Conservation (phyloP, 495 filamentous ascomycete species). For the Gamarada debralockiae region DNA sequence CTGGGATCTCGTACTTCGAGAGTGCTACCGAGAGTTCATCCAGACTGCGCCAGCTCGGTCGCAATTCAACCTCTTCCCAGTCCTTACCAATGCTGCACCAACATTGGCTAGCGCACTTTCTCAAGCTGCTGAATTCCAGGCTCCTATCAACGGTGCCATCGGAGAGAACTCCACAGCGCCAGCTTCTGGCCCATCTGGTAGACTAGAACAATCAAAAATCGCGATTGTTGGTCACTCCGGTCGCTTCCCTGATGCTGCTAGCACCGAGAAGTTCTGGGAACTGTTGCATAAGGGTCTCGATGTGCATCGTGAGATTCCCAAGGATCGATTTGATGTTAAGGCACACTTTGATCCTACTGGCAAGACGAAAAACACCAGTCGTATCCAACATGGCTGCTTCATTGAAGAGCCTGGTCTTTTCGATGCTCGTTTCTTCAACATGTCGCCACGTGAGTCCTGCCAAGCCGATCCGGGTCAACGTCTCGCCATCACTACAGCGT, state of each 20-base stretch:
- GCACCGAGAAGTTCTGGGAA: conserved; percentile 58
- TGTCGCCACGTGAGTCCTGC: conserved; percentile 84
- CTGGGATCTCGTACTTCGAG: conserved; percentile 37
- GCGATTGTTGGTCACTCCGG: conserved; percentile 79
- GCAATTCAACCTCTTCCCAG: too few relatives aligned
- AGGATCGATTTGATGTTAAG: conserved; percentile 74
- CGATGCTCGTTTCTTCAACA: conserved; percentile 89
- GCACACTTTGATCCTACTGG: conserved; percentile 75
- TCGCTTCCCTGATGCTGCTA: conserved; percentile 66
- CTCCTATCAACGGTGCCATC: too few relatives aligned
- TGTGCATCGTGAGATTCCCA: conserved; percentile 57
- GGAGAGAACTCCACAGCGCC: neutral
- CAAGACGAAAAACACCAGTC: conserved; percentile 73
- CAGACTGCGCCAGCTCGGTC: too few relatives aligned
- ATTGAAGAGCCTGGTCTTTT: conserved; percentile 77
- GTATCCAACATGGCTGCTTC: conserved; percentile 84
- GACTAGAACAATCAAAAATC: conserved; percentile 28
- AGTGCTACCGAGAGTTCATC: neutral
- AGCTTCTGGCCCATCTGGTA: neutral
- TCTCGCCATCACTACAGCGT: conserved; percentile 79
- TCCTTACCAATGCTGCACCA: neutral
- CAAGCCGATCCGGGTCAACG: conserved; percentile 90
- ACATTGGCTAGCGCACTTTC: neutral
- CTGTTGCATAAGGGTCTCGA: conserved; percentile 63
- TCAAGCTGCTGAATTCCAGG: too few relatives aligned